Percentiles rank a stretch among this genome's conserved stretches.
These are phyloP conservation scores for Lactifluus pinguis DNA, from an alignment of 768 basidiomycete species.

Conservation along the genomic window DNA sequence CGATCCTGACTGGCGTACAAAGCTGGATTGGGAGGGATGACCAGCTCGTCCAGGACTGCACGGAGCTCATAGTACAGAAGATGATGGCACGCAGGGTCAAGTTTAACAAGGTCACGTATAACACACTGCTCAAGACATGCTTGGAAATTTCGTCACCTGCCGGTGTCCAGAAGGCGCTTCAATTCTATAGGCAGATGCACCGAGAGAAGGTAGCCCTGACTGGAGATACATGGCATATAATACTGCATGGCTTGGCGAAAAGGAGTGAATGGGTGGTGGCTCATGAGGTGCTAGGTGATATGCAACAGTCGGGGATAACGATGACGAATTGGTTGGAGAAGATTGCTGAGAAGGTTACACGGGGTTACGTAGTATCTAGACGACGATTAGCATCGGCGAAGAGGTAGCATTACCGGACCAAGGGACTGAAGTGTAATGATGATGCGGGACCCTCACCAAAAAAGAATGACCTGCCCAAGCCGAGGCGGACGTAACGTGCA, in stretches of 20 bases:
- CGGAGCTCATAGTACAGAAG: slow-evolving; percentile 40
- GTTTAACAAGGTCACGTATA: slow-evolving; percentile 60
- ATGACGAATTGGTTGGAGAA: slow-evolving; percentile 36
- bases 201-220: slow-evolving; percentile 37
- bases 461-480: slow-evolving; percentile 57
- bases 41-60: slow-evolving; percentile 37
- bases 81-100: slow-evolving; percentile 50
- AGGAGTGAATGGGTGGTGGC: slow-evolving; percentile 55
- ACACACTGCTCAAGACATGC: slow-evolving; percentile 64
- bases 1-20: slow-evolving; percentile 65
- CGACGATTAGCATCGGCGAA: background rate
- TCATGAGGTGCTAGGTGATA: slow-evolving; percentile 49
- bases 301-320: slow-evolving; percentile 44
- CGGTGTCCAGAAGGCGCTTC: slow-evolving; percentile 47
- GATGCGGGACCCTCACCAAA: slow-evolving; percentile 30
- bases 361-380: slow-evolving; percentile 9
- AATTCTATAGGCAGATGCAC: slow-evolving; percentile 55
- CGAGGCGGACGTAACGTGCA: slow-evolving; percentile 59
- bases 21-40: slow-evolving; percentile 44
- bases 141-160: slow-evolving; percentile 42
- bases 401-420: background rate
- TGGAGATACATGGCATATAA: slow-evolving; percentile 68
- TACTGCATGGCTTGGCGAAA: slow-evolving; percentile 54
- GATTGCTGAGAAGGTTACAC: slow-evolving; percentile 19
- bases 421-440: background rate